Evolutionary conservation across 1,139 yeast species (phyloP).

Genomic region (Sugiyamaella paludigena): DNA sequence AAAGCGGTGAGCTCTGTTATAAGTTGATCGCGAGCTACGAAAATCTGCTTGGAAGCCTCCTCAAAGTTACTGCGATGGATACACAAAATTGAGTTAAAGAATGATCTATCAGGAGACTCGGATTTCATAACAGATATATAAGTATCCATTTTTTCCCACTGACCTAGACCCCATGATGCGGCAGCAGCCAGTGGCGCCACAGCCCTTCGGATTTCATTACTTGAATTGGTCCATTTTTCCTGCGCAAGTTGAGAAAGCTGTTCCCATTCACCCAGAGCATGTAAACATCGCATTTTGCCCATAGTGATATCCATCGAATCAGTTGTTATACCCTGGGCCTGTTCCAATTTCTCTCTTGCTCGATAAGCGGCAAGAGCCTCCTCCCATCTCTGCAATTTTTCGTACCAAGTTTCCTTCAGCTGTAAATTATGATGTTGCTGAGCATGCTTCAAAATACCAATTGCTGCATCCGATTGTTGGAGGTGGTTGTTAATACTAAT

Average conservation of each 20-base stretch:
- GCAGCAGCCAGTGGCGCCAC: slow-evolving; percentile 99
- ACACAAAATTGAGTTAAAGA: slow-evolving; percentile 84
- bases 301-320: slow-evolving; percentile 69
- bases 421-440: slow-evolving; percentile 91
- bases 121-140: slow-evolving; percentile 86
- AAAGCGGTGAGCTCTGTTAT: slow-evolving; percentile 93
- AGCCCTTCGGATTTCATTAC: slow-evolving; percentile 71
- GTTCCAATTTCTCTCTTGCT: slow-evolving; percentile 48
- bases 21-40: slow-evolving; percentile 79
- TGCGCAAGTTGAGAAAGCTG: slow-evolving; percentile 81
- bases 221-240: slow-evolving; percentile 75
- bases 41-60: slow-evolving; percentile 75
- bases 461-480: slow-evolving; percentile 97
- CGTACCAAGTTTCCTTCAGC: slow-evolving; percentile 96
- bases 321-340: slow-evolving; percentile 25
- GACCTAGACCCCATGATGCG: slow-evolving; percentile 98
- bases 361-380: slow-evolving; percentile 91
- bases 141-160: slow-evolving; percentile 95
- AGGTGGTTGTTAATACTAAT: slow-evolving; percentile 91
- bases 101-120: slow-evolving; percentile 92
- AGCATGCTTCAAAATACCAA: slow-evolving; percentile 93
- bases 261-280: slow-evolving; percentile 98
- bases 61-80: slow-evolving; percentile 84
- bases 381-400: slow-evolving; percentile 95
- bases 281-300: slow-evolving; percentile 98